Evolutionary conservation across 768 basidiomycete species (phyloP), one percentile per base, ranked within the genome.

Genomic region (Mycena indigotica): DNA sequence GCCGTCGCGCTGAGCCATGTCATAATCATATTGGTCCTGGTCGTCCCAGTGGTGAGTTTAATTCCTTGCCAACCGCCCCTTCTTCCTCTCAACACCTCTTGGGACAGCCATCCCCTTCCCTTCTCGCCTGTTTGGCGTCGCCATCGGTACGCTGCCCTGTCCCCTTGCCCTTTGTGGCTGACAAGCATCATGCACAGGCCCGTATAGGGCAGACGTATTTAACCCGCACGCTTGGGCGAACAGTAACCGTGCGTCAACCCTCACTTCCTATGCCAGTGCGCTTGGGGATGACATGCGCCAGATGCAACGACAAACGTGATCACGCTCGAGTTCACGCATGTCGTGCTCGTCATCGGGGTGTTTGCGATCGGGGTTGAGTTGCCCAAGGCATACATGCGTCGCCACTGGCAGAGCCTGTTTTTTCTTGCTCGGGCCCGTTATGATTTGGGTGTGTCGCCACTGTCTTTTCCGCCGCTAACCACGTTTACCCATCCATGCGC

Each of bases 331-430:
- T 81, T 89, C 67, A 95, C 93, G 10, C 83, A 97, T 16, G 87
- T 98, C 55, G 90, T 98, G 44, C 84, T 99, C 28, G 97, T 95
- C 17, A 90, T 98, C 53, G 94, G 94, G n/a, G 96, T 99, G 0
- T 99, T 99, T 70, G 96, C 96, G 5, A 93, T 99, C 53, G 97
- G 97, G 15, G 97, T 98, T 23, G 97, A 99, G 70, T 78, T 98
- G 69, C 97, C 97, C 21, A 94, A 95, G 75, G 91, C 91, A 4
- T 99, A 98, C 73, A 91, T 98, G 83, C 77, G 80, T 23, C 82
- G 85, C n/a, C 97, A 98, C 67, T 97, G 95, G 94, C 87, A 82
- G 67, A 93, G 92, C 63, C 67, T 99, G 3, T 80, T 89, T 51
- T 93, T 93, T 93, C 72, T 77, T 99, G 2, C 79, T 98, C 21